A percentile compares a stretch with the other conserved stretches of the same genome.
Conservation (phyloP, 1,284 basidiomycete species). For the Grifola frondosa region DNA sequence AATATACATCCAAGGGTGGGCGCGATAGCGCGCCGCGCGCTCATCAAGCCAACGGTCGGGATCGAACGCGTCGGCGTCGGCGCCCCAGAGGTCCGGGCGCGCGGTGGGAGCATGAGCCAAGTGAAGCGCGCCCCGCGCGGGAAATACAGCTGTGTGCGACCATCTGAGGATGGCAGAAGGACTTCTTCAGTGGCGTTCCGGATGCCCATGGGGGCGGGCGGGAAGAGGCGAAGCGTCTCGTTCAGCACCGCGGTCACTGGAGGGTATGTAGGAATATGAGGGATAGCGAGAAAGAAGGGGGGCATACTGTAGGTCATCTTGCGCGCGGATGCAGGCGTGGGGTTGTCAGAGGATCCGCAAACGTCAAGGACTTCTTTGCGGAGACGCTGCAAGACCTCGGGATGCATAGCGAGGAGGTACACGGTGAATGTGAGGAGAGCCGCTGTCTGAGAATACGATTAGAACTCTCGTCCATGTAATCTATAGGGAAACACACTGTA, state of each 20-base stretch:
- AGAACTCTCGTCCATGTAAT: background rate
- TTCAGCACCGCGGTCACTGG: conserved; percentile 13
- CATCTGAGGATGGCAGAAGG: conserved; percentile 2
- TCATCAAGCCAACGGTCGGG: conserved; percentile 59
- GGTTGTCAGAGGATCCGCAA: conserved; percentile 2
- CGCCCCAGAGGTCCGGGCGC: conserved; percentile 24
- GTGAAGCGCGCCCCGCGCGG: conserved; percentile 5
- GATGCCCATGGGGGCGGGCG: conserved; percentile 10
- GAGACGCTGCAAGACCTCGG: conserved; percentile 32
- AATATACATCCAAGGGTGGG: conserved; percentile 55
- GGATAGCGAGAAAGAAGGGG: background rate
- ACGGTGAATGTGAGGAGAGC: conserved; percentile 35
- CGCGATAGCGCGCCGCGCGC: conserved; percentile 37
- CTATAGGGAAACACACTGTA: conserved; percentile 28
- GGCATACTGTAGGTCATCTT: conserved; percentile 10
- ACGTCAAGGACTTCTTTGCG: conserved; percentile 38
- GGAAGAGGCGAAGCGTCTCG: conserved; percentile 17
- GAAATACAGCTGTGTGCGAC: conserved; percentile 1
- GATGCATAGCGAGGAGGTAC: conserved; percentile 42
- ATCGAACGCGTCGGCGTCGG: conserved; percentile 41
- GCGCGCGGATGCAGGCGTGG: conserved; percentile 3
- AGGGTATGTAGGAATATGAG: too few relatives aligned
- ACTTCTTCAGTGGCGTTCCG: conserved; percentile 7
- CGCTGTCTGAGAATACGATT: conserved; percentile 26
- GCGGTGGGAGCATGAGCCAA: conserved; percentile 18